These are phyloP conservation scores for Xerocomus brunneocitrinus DNA, from an alignment of 768 basidiomycete species.

Conservation along the genomic window DNA sequence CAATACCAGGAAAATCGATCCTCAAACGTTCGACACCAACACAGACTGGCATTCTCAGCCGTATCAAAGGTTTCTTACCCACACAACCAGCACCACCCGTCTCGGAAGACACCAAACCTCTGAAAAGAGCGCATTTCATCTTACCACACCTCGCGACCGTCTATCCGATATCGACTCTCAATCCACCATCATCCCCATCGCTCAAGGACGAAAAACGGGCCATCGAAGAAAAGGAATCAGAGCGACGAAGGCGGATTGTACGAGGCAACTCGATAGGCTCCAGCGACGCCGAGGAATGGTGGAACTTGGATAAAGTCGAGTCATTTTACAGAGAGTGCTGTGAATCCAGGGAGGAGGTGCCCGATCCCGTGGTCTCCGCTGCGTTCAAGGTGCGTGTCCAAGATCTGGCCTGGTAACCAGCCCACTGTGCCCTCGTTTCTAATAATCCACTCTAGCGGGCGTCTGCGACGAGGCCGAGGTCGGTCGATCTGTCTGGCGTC, in stretches of 20 bases:
- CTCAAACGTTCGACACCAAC: slow-evolving; percentile 70
- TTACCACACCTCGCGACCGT: slow-evolving; percentile 80
- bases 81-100: slow-evolving; percentile 37
- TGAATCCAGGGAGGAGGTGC: slow-evolving; percentile 65
- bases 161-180: slow-evolving; percentile 83
- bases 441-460: slow-evolving; percentile 39
- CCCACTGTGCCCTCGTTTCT: background rate
- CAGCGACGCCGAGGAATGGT: slow-evolving; percentile 58
- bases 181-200: slow-evolving; percentile 76
- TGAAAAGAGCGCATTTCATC: slow-evolving; percentile 90
- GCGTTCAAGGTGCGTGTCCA: slow-evolving; percentile 59
- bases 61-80: slow-evolving; percentile 71
- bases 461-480: slow-evolving; percentile 53
- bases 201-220: slow-evolving; percentile 77
- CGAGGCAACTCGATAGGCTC: slow-evolving; percentile 43
- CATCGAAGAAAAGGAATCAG: slow-evolving; percentile 72
- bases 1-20: slow-evolving; percentile 75
- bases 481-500: slow-evolving; percentile 76
- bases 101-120: slow-evolving; percentile 48
- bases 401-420: background rate
- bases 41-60: slow-evolving; percentile 66
- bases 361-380: slow-evolving; percentile 58
- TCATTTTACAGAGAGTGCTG: slow-evolving; percentile 87
- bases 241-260: slow-evolving; percentile 62
- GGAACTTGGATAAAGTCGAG: slow-evolving; percentile 81